These are phyloP conservation scores for Stagonosporopsis vannaccii DNA, from an alignment of 2,329 filamentous ascomycete species.

Conservation along the genomic window DNA sequence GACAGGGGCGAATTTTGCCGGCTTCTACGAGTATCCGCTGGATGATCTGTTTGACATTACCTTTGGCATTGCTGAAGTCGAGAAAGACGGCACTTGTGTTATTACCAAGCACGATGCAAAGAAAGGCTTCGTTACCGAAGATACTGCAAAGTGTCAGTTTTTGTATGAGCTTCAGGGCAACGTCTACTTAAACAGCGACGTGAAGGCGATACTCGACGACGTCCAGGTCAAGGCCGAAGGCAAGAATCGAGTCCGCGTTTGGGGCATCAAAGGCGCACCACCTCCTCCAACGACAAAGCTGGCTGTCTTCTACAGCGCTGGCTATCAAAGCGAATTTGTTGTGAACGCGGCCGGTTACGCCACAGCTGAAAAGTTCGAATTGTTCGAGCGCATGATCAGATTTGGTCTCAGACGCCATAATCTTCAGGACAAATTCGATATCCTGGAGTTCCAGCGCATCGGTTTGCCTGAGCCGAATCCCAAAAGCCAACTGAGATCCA, in stretches of 20 bases:
- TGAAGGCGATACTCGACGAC: constrained; percentile 50
- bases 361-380: constrained; percentile 58
- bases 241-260: constrained; percentile 49
- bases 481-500: constrained; percentile 38
- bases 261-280: constrained; percentile 49
- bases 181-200: constrained; percentile 55
- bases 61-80: constrained; percentile 61
- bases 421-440: constrained; percentile 53
- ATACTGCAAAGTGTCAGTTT: constrained; percentile 51
- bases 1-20: constrained; percentile 63
- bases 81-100: constrained; percentile 54
- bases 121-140: constrained; percentile 48
- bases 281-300: constrained; percentile 53
- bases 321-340: constrained; percentile 51
- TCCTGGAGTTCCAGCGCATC: constrained; percentile 61
- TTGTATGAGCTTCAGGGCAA: constrained; percentile 58
- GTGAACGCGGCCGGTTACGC: constrained; percentile 53
- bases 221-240: constrained; percentile 44
- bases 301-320: constrained; percentile 49
- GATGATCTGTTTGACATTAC: constrained; percentile 54
- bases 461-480: constrained; percentile 39
- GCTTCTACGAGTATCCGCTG: constrained; percentile 55
- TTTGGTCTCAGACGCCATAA: constrained; percentile 51
- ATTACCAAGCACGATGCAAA: constrained; percentile 58
- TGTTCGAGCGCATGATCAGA: constrained; percentile 58